Evolutionary conservation across 495 filamentous ascomycete genomes (phyloP).

Genomic region (Aspergillus cristatus): DNA sequence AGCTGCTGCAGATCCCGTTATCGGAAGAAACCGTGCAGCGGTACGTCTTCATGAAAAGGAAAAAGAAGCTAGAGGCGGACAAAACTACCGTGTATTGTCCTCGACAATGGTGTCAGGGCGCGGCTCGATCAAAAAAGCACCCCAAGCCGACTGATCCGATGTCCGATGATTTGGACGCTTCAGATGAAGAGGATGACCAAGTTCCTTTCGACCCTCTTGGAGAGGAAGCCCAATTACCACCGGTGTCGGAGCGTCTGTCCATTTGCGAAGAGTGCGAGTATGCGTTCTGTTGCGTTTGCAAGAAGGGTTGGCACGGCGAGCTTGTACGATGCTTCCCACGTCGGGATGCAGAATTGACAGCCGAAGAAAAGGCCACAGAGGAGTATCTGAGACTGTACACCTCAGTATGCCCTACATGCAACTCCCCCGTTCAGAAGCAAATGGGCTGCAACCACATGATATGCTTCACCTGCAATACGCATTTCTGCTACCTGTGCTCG

Average conservation of each 20-base stretch:
- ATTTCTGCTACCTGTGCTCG: constrained; percentile 95
- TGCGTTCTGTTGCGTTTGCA: constrained; percentile 75
- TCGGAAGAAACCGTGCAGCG: constrained; percentile 65
- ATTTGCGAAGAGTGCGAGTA: constrained; percentile 88
- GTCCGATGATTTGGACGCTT: constrained; percentile 41
- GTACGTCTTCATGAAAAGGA: constrained; percentile 83
- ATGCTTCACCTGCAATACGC: constrained; percentile 78
- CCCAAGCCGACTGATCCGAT: constrained; percentile 51
- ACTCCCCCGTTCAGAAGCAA: constrained; percentile 75
- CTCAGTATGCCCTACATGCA: constrained; percentile 83
- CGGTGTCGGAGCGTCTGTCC: constrained; percentile 53
- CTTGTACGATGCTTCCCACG: constrained; percentile 54
- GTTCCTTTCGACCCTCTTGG: constrained; percentile 24
- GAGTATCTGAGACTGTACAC: constrained; percentile 75
- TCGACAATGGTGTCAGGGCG: constrained; percentile 84
- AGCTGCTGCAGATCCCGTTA: constrained; percentile 79
- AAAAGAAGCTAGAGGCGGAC: constrained; percentile 82
- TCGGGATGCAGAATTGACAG: constrained; percentile 55
- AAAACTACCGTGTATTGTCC: constrained; percentile 92
- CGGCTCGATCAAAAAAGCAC: constrained; percentile 73
- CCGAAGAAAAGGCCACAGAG: constrained; percentile 74
- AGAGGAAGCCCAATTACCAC: constrained; percentile 29
- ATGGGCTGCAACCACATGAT: constrained; percentile 98
- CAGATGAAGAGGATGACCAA: constrained; percentile 30
- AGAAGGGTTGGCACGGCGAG: constrained; percentile 83